Percentiles rank a stretch among this genome's conserved stretches.
Evolutionary conservation across 2,329 filamentous ascomycete genomes (phyloP).

Genomic region (Sclerotinia sclerotiorum): DNA sequence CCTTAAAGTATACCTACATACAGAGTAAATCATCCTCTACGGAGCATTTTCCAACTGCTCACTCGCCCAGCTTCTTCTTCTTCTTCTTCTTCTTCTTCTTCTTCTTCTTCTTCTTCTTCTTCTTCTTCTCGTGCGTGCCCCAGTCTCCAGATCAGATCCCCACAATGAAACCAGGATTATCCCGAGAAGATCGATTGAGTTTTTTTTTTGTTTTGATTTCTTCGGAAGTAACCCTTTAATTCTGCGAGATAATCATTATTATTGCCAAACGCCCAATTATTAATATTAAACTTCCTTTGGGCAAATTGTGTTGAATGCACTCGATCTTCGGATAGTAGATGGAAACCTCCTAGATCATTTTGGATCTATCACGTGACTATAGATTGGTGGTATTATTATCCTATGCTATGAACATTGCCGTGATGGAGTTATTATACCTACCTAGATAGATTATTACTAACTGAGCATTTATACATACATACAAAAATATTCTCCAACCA

Average conservation of each 20-base stretch:
- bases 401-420: too few relatives aligned
- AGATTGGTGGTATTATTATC: too few relatives aligned
- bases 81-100: too few relatives aligned
- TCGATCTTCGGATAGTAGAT: neutral
- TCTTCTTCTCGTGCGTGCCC: too few relatives aligned
- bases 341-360: neutral
- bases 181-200: neutral
- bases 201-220: neutral
- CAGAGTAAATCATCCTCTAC: neutral
- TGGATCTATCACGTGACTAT: neutral
- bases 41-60: neutral
- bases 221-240: neutral
- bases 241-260: neutral
- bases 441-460: too few relatives aligned
- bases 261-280: slow-evolving; percentile 1
- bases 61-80: slow-evolving; percentile 1
- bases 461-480: neutral
- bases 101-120: too few relatives aligned
- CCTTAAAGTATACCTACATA: neutral
- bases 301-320: neutral
- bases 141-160: too few relatives aligned
- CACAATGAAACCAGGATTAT: neutral
- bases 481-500: neutral
- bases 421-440: too few relatives aligned
- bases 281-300: neutral